A percentile compares a stretch with the other conserved stretches of the same genome.
These are phyloP conservation scores for Tricholoma terreum DNA, from an alignment of 768 basidiomycete species.

Conservation along the genomic window DNA sequence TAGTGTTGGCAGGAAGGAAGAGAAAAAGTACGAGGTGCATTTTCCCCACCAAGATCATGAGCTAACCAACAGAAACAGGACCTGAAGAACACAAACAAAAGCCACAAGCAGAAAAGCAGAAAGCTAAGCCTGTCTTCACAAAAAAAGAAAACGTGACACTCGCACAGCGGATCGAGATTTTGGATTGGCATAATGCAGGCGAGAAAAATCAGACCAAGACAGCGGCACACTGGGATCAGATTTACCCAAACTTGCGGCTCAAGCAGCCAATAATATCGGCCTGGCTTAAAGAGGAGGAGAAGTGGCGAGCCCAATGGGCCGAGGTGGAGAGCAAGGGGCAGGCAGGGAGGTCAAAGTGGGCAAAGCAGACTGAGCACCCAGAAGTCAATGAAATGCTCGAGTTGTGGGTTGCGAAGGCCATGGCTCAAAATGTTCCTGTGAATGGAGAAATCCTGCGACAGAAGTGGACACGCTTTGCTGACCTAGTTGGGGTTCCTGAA, in stretches of 20 bases:
- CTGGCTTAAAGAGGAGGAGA: conserved; percentile 33
- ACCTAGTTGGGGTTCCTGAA: conserved; percentile 26
- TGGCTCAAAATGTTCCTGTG: too few species aligned
- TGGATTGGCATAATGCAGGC: conserved; percentile 33
- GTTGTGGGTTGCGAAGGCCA: conserved; percentile 16
- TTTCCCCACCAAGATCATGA: background rate
- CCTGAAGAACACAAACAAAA: too few species aligned
- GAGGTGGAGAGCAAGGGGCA: conserved; percentile 25
- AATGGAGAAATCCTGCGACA: conserved; percentile 28
- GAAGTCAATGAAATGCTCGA: conserved; percentile 9
- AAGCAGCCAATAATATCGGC: too few species aligned
- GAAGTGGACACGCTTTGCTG: conserved; percentile 34
- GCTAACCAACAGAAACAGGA: background rate
- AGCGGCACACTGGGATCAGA: conserved; percentile 25
- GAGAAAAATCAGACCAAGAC: conserved; percentile 29
- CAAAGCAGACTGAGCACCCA: conserved; percentile 19
- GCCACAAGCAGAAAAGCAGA: conserved; percentile 7
- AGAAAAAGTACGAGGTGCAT: background rate
- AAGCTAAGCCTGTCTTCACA: conserved; percentile 8
- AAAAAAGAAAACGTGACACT: too few species aligned
- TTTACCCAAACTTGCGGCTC: conserved; percentile 33
- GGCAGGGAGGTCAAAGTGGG: conserved; percentile 21
- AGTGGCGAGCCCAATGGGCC: conserved; percentile 21
- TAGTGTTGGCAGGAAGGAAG: background rate
- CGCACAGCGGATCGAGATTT: too few species aligned